Evolutionary conservation across 164 flowering plant genomes (phyloP).

Genomic region (Dillenia suffruticosa): DNA sequence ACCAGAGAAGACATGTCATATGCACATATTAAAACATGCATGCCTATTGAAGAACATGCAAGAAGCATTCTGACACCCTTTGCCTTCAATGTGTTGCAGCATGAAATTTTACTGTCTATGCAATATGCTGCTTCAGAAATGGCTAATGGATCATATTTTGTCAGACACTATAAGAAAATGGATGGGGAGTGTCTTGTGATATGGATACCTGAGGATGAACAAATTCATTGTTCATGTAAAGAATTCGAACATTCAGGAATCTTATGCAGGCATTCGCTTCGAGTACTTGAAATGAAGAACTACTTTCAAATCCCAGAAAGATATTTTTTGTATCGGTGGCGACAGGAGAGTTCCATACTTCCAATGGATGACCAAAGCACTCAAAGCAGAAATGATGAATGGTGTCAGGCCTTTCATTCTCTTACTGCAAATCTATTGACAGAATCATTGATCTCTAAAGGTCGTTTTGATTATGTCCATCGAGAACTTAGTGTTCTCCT

Average conservation of each 20-base stretch:
- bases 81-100: conserved; percentile 56
- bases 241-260: conserved; percentile 35
- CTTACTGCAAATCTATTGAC: conserved; percentile 38
- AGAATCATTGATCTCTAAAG: conserved; percentile 50
- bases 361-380: conserved; percentile 20
- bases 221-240: conserved; percentile 35
- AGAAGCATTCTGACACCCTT: conserved; percentile 53
- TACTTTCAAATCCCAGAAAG: conserved; percentile 37
- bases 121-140: conserved; percentile 57
- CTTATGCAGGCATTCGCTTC: conserved; percentile 31
- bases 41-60: conserved; percentile 70
- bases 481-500: conserved; percentile 38
- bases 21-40: conserved; percentile 38
- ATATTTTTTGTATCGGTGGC: conserved; percentile 33
- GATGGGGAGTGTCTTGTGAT: conserved; percentile 32
- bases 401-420: conserved; percentile 43
- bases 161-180: conserved; percentile 51
- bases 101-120: conserved; percentile 50
- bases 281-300: conserved; percentile 28
- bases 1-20: conserved; percentile 33
- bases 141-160: conserved; percentile 51
- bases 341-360: conserved; percentile 34
- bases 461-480: conserved; percentile 44
- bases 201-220: conserved; percentile 29
- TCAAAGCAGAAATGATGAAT: conserved; percentile 26